A percentile compares a stretch with the other conserved stretches of the same genome.
phyloP scores from a whole-genome alignment of 2,329 filamentous ascomycete species.

The Hypoxylon sp. region DNA sequence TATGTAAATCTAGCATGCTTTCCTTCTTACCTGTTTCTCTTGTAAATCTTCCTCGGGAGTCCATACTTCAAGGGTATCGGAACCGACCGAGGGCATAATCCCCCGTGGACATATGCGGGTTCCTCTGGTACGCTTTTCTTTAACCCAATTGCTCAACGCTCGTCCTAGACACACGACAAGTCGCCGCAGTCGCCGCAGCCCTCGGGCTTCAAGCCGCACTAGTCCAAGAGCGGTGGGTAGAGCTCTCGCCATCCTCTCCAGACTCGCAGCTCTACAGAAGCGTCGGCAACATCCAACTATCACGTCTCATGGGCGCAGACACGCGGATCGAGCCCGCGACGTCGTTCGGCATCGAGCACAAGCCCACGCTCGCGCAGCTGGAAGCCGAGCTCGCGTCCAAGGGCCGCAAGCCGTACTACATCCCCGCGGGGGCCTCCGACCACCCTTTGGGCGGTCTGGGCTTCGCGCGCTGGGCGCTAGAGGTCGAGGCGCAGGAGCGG shows the following conservation, averaged over 20 bases:
- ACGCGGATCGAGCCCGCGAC: constrained; percentile 70
- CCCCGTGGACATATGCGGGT: background rate
- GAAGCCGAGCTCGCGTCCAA: constrained; percentile 65
- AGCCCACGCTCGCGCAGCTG: constrained; percentile 69
- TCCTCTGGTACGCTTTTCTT: background rate
- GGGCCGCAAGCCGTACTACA: constrained; percentile 77
- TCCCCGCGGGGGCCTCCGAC: constrained; percentile 79
- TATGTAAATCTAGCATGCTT: constrained; percentile 2
- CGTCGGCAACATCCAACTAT: constrained; percentile 80
- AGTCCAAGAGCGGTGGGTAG: constrained; percentile 79
- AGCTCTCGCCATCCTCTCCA: constrained; percentile 54
- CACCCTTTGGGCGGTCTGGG: constrained; percentile 79
- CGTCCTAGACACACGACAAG: constrained; percentile 69
- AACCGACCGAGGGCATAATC: background rate
- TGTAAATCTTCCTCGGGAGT: too few relatives aligned
- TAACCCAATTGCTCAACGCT: background rate
- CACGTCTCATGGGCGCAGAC: constrained; percentile 76
- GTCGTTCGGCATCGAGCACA: constrained; percentile 78
- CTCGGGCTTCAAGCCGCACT: constrained; percentile 70
- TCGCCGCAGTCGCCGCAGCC: constrained; percentile 73
- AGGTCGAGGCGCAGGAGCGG: constrained; percentile 75
- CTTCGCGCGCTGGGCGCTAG: constrained; percentile 79
- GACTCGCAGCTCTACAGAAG: constrained; percentile 66
- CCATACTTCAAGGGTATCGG: background rate
- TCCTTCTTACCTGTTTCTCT: background rate